Evolutionary conservation across 176 grass and related monocot species (phyloP).

Genomic region (Sorghum bicolor): DNA sequence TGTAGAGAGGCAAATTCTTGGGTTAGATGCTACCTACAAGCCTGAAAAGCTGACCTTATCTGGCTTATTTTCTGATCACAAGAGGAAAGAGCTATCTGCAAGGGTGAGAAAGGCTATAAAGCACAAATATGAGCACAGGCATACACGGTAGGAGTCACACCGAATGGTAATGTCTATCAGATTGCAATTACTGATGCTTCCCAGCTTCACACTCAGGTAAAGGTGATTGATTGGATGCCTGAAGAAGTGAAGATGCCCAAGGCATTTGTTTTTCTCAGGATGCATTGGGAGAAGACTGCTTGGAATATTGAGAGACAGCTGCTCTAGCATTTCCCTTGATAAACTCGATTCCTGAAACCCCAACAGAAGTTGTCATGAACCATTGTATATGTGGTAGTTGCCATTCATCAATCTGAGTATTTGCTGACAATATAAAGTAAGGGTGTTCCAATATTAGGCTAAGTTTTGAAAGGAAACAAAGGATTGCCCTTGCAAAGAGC

Average conservation of each 20-base stretch:
- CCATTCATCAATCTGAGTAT: constrained; percentile 29
- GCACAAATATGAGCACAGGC: background rate
- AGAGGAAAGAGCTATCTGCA: constrained; percentile 31
- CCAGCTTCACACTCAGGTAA: background rate
- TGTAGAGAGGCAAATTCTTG: constrained; percentile 39
- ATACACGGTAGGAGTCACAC: constrained; percentile 5
- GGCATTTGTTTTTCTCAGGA: background rate
- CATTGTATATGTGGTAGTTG: background rate
- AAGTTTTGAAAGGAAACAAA: constrained; percentile 32
- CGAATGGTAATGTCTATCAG: constrained; percentile 10
- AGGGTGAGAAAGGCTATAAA: constrained; percentile 46
- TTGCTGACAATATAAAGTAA: constrained; percentile 24
- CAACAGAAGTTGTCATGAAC: constrained; percentile 27
- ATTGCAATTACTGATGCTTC: constrained; percentile 17
- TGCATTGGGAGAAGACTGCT: background rate
- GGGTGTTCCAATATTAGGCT: constrained; percentile 25
- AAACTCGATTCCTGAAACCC: background rate
- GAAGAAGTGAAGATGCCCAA: constrained; percentile 22
- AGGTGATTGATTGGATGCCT: constrained; percentile 27
- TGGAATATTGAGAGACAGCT: constrained; percentile 24
- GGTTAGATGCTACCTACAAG: constrained; percentile 41
- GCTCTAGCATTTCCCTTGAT: constrained; percentile 30
- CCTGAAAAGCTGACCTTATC: constrained; percentile 34
- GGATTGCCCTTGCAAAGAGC: constrained; percentile 42
- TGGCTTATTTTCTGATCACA: constrained; percentile 46